Conservation (phyloP, 208 protist species). For the Crithidia expoeki region DNA sequence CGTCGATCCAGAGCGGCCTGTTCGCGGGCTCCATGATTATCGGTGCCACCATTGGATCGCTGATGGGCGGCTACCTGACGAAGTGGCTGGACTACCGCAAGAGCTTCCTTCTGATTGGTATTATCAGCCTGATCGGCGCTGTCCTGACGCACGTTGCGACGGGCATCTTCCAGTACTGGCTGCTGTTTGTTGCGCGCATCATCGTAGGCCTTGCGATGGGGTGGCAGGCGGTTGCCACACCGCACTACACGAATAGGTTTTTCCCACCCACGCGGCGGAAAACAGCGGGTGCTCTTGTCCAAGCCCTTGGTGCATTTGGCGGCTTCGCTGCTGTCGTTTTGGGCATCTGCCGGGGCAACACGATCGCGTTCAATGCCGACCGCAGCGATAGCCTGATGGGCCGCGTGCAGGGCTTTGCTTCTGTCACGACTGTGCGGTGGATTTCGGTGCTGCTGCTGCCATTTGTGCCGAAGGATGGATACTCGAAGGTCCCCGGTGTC, state of each 20-base stretch:
- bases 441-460: constrained; percentile 17
- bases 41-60: too few relatives aligned
- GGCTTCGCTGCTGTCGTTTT: constrained; percentile 37
- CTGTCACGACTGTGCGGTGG: constrained; percentile 4
- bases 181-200: too few relatives aligned
- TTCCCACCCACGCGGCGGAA: constrained; percentile 20
- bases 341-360: constrained; percentile 31
- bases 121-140: too few relatives aligned
- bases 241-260: constrained; percentile 37
- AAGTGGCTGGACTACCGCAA: too few relatives aligned
- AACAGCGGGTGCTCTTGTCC: constrained; percentile 44
- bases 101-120: too few relatives aligned
- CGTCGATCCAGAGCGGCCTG: too few relatives aligned
- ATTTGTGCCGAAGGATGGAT: constrained; percentile 14
- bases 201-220: too few relatives aligned
- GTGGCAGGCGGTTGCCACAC: too few relatives aligned
- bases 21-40: too few relatives aligned
- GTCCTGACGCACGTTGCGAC: too few relatives aligned
- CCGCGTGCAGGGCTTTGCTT: constrained; percentile 36
- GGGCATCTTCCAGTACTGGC: too few relatives aligned
- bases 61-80: too few relatives aligned
- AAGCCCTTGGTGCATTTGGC: constrained; percentile 38
- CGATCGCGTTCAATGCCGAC: constrained; percentile 25
- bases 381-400: constrained; percentile 27
- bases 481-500: constrained; percentile 17